phyloP scores from a whole-genome alignment of 192 early-diverging fungal genomes.

The Backusella morwellensis region DNA sequence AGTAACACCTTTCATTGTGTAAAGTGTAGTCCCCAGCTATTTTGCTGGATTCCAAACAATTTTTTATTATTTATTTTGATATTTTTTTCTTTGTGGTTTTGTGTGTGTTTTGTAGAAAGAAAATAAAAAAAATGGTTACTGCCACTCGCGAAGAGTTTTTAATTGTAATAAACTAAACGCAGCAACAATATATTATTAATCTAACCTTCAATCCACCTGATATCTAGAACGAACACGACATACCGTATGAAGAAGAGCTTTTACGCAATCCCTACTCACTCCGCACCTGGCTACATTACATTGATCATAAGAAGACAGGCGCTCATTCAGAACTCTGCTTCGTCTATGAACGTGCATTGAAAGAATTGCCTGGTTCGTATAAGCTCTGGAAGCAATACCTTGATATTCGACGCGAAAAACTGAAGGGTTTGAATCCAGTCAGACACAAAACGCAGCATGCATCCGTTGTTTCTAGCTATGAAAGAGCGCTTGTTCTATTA shows the following conservation, averaged over 20 bases:
- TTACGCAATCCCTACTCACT: conserved; percentile 65
- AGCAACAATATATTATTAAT: neutral
- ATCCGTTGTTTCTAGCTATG: conserved; percentile 75
- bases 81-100: neutral
- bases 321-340: conserved; percentile 49
- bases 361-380: conserved; percentile 88
- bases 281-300: conserved; percentile 84
- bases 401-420: conserved; percentile 55
- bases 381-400: conserved; percentile 94
- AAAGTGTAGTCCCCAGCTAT: no score
- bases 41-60: no score
- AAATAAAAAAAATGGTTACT: neutral
- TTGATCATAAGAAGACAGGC: conserved; percentile 76
- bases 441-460: conserved; percentile 60
- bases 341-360: conserved; percentile 87
- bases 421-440: conserved; percentile 51
- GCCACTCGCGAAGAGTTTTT: neutral
- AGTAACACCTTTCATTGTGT: no score
- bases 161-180: conserved; percentile 1
- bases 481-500: conserved; percentile 82
- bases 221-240: conserved; percentile 52
- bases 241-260: conserved; percentile 72
- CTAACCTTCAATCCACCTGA: neutral
- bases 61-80: neutral
- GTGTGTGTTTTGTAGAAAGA: neutral